These are phyloP conservation scores for Cladobotryum protrusum DNA, from an alignment of 2,329 filamentous ascomycete species.

Conservation along the genomic window DNA sequence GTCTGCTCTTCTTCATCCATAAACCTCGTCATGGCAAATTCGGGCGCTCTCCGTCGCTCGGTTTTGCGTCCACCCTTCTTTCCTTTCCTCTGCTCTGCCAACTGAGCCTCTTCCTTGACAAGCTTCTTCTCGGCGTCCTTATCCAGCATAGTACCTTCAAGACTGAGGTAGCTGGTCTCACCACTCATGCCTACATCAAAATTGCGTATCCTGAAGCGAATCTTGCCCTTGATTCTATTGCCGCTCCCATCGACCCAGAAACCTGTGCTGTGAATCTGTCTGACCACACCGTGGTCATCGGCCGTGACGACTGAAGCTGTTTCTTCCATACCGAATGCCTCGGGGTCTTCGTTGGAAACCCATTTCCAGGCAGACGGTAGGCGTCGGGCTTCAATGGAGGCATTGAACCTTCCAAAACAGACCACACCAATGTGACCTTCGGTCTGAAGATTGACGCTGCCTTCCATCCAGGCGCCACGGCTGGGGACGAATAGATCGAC, in stretches of 20 bases:
- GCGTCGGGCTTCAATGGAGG: slow-evolving; percentile 70
- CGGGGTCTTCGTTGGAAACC: slow-evolving; percentile 50
- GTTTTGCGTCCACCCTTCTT: slow-evolving; percentile 26
- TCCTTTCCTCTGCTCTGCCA: slow-evolving; percentile 28
- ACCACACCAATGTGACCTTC: slow-evolving; percentile 85
- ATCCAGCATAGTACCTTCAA: slow-evolving; percentile 80
- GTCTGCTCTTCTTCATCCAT: slow-evolving; percentile 35
- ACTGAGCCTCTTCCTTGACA: slow-evolving; percentile 38
- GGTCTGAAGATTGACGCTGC: slow-evolving; percentile 77
- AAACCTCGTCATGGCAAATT: slow-evolving; percentile 54
- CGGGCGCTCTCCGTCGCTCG: slow-evolving; percentile 37
- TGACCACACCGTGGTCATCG: slow-evolving; percentile 47
- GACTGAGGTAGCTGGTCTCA: slow-evolving; percentile 72
- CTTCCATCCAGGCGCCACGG: slow-evolving; percentile 68
- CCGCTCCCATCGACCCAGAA: slow-evolving; percentile 72
- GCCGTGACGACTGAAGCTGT: slow-evolving; percentile 35
- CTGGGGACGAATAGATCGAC: slow-evolving; percentile 76
- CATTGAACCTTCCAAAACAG: slow-evolving; percentile 88
- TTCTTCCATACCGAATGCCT: slow-evolving; percentile 36
- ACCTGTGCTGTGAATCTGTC: slow-evolving; percentile 51
- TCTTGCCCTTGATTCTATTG: slow-evolving; percentile 60
- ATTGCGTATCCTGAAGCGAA: slow-evolving; percentile 75
- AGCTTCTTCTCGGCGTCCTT: slow-evolving; percentile 59
- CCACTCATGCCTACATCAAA: slow-evolving; percentile 74
- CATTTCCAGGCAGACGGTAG: slow-evolving; percentile 77